Evolutionary conservation across 441 rosid genomes (phyloP).

Genomic region (Pelargonium australe): DNA sequence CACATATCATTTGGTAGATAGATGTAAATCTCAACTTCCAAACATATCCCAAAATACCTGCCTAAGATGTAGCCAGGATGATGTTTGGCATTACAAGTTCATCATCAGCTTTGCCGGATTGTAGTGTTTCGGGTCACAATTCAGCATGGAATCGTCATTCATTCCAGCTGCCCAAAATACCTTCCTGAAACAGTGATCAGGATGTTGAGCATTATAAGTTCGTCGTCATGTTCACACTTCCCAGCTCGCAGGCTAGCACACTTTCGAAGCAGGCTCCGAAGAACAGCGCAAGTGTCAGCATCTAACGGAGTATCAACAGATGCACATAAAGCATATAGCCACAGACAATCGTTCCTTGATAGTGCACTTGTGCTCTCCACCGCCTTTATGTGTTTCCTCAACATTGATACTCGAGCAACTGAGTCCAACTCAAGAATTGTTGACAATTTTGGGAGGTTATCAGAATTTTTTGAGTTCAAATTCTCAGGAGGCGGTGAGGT

Average conservation of each 20-base stretch:
- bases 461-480: constrained; percentile 9
- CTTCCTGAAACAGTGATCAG: constrained; percentile 65
- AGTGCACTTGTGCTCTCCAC: constrained; percentile 36
- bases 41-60: too few species aligned
- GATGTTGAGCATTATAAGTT: constrained; percentile 68
- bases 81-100: too few species aligned
- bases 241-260: constrained; percentile 64
- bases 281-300: constrained; percentile 58
- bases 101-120: too few species aligned
- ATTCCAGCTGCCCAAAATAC: constrained; percentile 69
- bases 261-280: constrained; percentile 60
- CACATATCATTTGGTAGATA: too few species aligned
- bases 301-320: constrained; percentile 66
- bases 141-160: not conserved
- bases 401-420: constrained; percentile 52
- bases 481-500: constrained; percentile 2
- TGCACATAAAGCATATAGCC: constrained; percentile 71
- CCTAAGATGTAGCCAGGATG: too few species aligned
- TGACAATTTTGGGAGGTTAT: constrained; percentile 36
- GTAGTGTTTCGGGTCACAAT: too few species aligned
- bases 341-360: constrained; percentile 42
- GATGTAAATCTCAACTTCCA: too few species aligned
- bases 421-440: constrained; percentile 54
- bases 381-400: constrained; percentile 48
- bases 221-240: constrained; percentile 59